phyloP scores from a whole-genome alignment of 345 rosid species.

The Zanthoxylum bungeanum region DNA sequence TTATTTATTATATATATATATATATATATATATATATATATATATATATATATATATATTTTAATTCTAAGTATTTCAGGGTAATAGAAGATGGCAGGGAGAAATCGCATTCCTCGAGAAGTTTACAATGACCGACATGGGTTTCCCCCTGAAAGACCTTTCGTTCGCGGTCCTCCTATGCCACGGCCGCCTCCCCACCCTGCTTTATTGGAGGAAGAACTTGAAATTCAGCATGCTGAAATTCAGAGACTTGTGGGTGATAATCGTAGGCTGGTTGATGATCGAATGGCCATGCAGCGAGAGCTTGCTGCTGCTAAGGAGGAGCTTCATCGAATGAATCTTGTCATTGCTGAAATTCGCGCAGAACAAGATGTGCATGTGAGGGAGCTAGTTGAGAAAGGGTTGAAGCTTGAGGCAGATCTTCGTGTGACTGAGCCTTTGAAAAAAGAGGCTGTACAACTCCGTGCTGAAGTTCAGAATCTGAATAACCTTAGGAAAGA shows the following conservation, averaged over 20 bases:
- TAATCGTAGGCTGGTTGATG: constrained; percentile 70
- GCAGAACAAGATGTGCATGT: constrained; percentile 60
- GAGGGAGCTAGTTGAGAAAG: constrained; percentile 79
- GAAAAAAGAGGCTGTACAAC: constrained; percentile 68
- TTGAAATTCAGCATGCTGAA: constrained; percentile 76
- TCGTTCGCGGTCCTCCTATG: constrained; percentile 58
- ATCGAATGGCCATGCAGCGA: constrained; percentile 64
- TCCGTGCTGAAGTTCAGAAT: constrained; percentile 72
- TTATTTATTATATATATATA: no score
- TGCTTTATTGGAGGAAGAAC: constrained; percentile 81
- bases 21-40: no score
- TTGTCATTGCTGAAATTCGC: constrained; percentile 58
- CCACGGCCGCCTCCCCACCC: constrained; percentile 69
- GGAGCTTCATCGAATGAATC: constrained; percentile 80
- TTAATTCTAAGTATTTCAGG: no score
- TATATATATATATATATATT: no score
- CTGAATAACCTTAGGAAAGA: constrained; percentile 65
- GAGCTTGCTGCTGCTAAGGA: constrained; percentile 83
- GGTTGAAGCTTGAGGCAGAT: constrained; percentile 82
- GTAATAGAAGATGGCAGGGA: constrained; percentile 63
- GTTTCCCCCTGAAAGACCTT: constrained; percentile 61
- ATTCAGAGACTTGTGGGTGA: constrained; percentile 71
- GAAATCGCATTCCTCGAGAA: constrained; percentile 75
- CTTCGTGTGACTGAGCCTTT: constrained; percentile 76
- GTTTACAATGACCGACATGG: constrained; percentile 58